Evolutionary conservation across 306 rosid species (phyloP).

Genomic region (Dicorynia guianensis): DNA sequence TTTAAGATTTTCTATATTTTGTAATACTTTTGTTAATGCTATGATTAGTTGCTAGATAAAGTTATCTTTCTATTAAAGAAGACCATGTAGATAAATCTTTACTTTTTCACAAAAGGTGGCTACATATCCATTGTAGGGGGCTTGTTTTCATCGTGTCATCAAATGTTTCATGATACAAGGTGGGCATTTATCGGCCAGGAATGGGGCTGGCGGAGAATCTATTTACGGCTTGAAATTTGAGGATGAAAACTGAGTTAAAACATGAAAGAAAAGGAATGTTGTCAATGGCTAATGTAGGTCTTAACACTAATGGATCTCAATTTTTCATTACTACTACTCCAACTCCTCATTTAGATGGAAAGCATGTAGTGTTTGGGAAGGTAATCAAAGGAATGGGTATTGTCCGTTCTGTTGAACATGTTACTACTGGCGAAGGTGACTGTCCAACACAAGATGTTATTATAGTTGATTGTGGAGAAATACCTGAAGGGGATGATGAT

Average conservation of each 20-base stretch:
- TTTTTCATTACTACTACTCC: conserved; percentile 63
- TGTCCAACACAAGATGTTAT: conserved; percentile 55
- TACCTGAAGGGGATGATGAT: conserved; percentile 67
- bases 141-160: conserved; percentile 70
- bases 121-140: conserved; percentile 44
- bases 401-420: conserved; percentile 68
- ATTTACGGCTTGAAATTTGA: conserved; percentile 72
- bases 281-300: conserved; percentile 76
- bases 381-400: conserved; percentile 81
- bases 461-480: conserved; percentile 69
- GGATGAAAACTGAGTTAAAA: conserved; percentile 73
- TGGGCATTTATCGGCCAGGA: conserved; percentile 69
- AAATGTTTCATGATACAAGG: conserved; percentile 88
- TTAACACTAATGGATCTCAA: conserved; percentile 73
- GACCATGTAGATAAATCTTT: background rate
- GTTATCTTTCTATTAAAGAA: background rate
- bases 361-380: conserved; percentile 76
- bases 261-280: conserved; percentile 82
- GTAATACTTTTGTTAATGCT: background rate
- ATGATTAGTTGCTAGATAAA: background rate
- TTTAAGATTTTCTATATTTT: too few species aligned
- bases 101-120: background rate
- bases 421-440: conserved; percentile 50
- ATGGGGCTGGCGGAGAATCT: conserved; percentile 83
- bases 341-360: conserved; percentile 81